Percentiles rank a stretch among this genome's conserved stretches.
phyloP scores from a whole-genome alignment of 306 rosid species.

The Gynostemma pentaphyllum region DNA sequence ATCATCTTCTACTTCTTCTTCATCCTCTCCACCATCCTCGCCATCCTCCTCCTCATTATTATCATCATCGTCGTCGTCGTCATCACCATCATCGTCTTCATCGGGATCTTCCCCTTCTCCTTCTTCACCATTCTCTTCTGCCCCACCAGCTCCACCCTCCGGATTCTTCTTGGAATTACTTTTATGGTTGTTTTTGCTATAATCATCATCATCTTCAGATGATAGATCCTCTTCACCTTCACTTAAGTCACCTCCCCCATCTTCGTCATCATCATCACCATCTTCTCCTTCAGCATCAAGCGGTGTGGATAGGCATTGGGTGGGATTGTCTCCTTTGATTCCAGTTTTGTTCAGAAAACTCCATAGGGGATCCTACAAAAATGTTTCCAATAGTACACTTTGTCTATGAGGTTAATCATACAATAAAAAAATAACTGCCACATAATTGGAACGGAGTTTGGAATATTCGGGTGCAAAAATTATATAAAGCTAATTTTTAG shows the following conservation, averaged over 20 bases:
- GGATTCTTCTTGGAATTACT: slow-evolving; percentile 60
- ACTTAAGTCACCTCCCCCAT: slow-evolving; percentile 43
- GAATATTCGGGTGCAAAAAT: no score
- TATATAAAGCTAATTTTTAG: no score
- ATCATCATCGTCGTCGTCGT: slow-evolving; percentile 20
- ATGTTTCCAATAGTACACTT: slow-evolving; percentile 2
- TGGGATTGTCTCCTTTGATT: slow-evolving; percentile 23
- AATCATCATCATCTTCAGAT: slow-evolving; percentile 62
- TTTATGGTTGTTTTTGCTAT: slow-evolving; percentile 38
- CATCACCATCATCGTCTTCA: slow-evolving; percentile 36
- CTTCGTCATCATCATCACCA: slow-evolving; percentile 43
- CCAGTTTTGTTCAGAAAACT: slow-evolving; percentile 15
- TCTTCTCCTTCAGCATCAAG: slow-evolving; percentile 53
- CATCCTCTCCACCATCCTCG: slow-evolving; percentile 37
- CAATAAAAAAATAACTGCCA: not conserved
- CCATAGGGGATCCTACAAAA: slow-evolving; percentile 35
- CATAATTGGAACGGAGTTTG: no score
- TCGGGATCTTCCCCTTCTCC: slow-evolving; percentile 40
- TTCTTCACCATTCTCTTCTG: slow-evolving; percentile 53
- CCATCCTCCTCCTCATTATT: slow-evolving; percentile 27
- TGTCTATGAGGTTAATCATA: not conserved
- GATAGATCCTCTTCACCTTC: slow-evolving; percentile 70
- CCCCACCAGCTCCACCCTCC: slow-evolving; percentile 49
- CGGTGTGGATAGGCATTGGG: slow-evolving; percentile 30
- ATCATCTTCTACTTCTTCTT: slow-evolving; percentile 35